Conservation (phyloP, 805 yeast species). For the Candida peoriensis region DNA sequence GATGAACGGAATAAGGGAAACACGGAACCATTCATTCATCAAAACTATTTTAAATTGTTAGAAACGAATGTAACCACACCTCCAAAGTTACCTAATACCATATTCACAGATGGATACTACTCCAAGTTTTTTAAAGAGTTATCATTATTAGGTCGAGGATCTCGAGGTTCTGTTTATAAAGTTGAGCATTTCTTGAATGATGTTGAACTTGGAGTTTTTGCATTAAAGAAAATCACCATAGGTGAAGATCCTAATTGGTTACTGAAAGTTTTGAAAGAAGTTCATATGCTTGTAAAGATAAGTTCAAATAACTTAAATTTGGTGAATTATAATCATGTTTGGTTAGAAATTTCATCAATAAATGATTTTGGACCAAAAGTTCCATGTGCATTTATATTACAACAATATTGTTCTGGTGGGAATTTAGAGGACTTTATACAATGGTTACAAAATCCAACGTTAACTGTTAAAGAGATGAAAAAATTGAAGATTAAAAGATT, state of each 20-base stretch:
- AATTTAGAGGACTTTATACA: conserved; percentile 66
- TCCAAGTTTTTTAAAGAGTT: conserved; percentile 61
- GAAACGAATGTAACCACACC: conserved; percentile 14
- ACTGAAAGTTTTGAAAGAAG: conserved; percentile 70
- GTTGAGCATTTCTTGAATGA: conserved; percentile 79
- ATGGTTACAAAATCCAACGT: conserved; percentile 31
- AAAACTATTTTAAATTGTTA: conserved; percentile 18
- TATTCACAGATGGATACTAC: conserved; percentile 82
- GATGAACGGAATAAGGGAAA: too few relatives aligned
- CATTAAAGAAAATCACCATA: conserved; percentile 78
- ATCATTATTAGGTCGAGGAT: conserved; percentile 69
- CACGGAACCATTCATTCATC: conserved; percentile 12
- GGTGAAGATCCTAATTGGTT: conserved; percentile 73
- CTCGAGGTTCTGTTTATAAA: conserved; percentile 78
- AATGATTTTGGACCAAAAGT: conserved; percentile 49
- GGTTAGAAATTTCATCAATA: conserved; percentile 68
- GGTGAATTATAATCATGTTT: conserved; percentile 84
- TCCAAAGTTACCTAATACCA: conserved; percentile 43
- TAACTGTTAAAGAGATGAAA: conserved; percentile 33
- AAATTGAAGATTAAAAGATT: conserved; percentile 25
- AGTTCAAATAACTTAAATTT: conserved; percentile 53
- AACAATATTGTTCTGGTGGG: conserved; percentile 88
- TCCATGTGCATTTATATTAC: conserved; percentile 76
- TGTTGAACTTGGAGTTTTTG: conserved; percentile 70
- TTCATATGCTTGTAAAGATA: conserved; percentile 53